Percentiles rank a stretch among this genome's conserved stretches.
These are phyloP conservation scores for Boletus huronensis DNA, from an alignment of 768 basidiomycete species.

Conservation along the genomic window DNA sequence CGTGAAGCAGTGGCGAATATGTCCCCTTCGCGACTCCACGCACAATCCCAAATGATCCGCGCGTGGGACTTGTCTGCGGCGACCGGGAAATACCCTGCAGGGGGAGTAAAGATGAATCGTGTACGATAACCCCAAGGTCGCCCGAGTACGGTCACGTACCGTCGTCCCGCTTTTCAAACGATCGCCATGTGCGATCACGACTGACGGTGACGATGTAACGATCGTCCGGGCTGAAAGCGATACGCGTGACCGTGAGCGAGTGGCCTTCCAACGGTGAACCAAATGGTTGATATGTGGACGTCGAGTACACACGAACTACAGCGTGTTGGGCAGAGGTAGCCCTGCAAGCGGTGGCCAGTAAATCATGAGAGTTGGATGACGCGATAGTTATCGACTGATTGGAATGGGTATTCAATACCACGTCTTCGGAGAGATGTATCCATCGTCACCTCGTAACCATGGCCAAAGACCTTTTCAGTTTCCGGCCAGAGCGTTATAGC, in stretches of 20 bases:
- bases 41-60: conserved; percentile 95
- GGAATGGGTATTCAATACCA: neutral
- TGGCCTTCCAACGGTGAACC: conserved; percentile 81
- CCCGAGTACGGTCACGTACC: conserved; percentile 28
- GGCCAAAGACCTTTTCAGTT: conserved; percentile 93
- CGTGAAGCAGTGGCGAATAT: conserved; percentile 91
- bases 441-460: conserved; percentile 82
- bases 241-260: conserved; percentile 81
- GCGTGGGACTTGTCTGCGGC: conserved; percentile 81
- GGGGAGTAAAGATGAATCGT: neutral
- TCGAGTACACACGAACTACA: conserved; percentile 78
- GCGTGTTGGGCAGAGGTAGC: conserved; percentile 88
- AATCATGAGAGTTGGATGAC: conserved; percentile 60
- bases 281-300: conserved; percentile 63
- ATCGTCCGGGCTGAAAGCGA: conserved; percentile 88
- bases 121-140: neutral
- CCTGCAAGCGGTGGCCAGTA: conserved; percentile 89
- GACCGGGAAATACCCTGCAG: conserved; percentile 55
- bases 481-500: conserved; percentile 94
- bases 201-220: conserved; percentile 77
- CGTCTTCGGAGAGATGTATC: neutral
- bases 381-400: conserved; percentile 75
- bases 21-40: conserved; percentile 74
- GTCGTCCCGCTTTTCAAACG: conserved; percentile 55
- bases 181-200: conserved; percentile 87